Evolutionary conservation across 2,329 filamentous ascomycete genomes (phyloP), one percentile per base, ranked within the genome.

Genomic region (Neofusicoccum parvum): DNA sequence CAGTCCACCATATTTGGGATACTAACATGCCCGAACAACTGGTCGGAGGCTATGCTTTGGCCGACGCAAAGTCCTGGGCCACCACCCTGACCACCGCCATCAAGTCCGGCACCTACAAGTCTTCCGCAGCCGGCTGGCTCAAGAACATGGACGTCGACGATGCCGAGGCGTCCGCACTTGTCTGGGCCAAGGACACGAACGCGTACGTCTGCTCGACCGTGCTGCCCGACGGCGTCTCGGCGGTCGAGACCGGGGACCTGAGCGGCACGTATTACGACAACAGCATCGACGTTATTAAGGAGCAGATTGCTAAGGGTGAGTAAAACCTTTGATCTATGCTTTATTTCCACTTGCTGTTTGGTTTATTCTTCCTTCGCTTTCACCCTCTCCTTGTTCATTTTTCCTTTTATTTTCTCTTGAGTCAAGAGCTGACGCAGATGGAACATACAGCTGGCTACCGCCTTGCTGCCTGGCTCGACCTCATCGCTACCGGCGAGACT

Each of bases 141-240:
- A 66, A 71, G 23, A 76, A 76, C 12, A 73, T 81, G 14, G 72
- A 78, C 46, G 66, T 78, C 45, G 68, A 70, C 3, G 74, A 82
- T 58, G 70, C 76, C 0, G 70, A 78, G 49, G 67, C 67, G 34
- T 76, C 73, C 10, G 75, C 79, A 14, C 72, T 82, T 71, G 66
- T 68, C 10, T 83, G 80, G 80, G 80, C 80, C 1, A 67, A 66
- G 5, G 81, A 82, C 58, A 72, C 79, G 3, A 83, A 83, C 65
- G 67, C 70, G 0, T 79, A 73, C 48, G 79, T 82, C 11, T 82
- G 81, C 72, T 72, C 71, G 5, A 72, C 75, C 15, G 80, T 82
- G 0, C 66, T 81, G 34, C 78, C 78, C 0, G 70, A 78, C 9
- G 80, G 80, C 5, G 67, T 71, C 6, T 72, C 72, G 14, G 73